phyloP scores from a whole-genome alignment of 2,329 filamentous ascomycete genomes.

The Cercospora sp. region DNA sequence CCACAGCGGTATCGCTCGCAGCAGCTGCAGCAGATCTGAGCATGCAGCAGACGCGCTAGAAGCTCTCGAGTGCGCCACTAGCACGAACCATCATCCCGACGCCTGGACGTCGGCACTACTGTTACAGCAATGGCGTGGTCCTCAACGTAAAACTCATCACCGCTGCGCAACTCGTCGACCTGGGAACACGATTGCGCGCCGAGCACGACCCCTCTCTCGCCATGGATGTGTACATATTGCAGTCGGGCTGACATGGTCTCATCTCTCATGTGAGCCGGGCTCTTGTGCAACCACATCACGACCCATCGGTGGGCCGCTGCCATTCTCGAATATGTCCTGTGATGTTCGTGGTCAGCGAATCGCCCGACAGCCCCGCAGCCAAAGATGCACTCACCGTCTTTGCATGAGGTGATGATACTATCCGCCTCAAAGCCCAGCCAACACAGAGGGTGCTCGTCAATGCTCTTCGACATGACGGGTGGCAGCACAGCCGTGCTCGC shows the following conservation, averaged over 20 bases:
- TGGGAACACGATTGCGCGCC: neutral
- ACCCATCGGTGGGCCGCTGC: constrained; percentile 58
- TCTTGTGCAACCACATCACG: constrained; percentile 5
- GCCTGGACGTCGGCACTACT: neutral
- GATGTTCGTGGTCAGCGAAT: constrained; percentile 10
- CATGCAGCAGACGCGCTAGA: constrained; percentile 1
- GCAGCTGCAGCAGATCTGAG: neutral
- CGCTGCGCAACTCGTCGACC: neutral
- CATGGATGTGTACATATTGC: neutral
- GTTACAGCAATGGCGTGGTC: neutral
- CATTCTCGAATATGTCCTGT: constrained; percentile 74
- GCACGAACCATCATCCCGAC: neutral
- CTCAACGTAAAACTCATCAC: neutral
- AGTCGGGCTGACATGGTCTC: neutral
- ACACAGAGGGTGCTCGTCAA: constrained; percentile 82
- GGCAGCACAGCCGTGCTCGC: constrained; percentile 81
- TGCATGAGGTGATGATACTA: constrained; percentile 88
- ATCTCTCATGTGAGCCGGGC: constrained; percentile 5
- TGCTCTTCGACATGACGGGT: constrained; percentile 81
- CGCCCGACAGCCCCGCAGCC: neutral
- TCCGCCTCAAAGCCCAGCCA: constrained; percentile 95
- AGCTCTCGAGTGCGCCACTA: neutral
- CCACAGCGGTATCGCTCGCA: neutral
- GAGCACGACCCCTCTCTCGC: neutral
- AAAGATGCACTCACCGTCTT: constrained; percentile 66